Percentiles rank a stretch among this genome's conserved stretches.
phyloP scores from a whole-genome alignment of 805 yeast genomes.

The Metschnikowia drakensbergensis region DNA sequence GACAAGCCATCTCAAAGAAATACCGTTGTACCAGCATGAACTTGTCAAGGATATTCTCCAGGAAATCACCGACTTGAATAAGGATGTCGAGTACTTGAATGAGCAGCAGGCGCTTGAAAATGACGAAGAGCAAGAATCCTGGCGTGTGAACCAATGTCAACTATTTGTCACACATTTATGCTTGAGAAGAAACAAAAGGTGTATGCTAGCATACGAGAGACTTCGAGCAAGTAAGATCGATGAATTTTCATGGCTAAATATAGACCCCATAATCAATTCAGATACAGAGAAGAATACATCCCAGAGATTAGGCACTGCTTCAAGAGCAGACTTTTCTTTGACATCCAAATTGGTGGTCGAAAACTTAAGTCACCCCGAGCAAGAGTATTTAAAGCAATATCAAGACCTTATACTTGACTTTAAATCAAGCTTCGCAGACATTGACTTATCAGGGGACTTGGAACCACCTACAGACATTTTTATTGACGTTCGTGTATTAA shows the following conservation, averaged over 20 bases:
- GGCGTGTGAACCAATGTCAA: conserved; percentile 56
- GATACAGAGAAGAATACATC: conserved; percentile 4
- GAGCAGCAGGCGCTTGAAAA: conserved; percentile 25
- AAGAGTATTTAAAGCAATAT: conserved; percentile 69
- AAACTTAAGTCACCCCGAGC: conserved; percentile 71
- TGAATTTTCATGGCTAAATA: conserved; percentile 67
- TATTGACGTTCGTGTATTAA: conserved; percentile 87
- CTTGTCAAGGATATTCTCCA: conserved; percentile 63
- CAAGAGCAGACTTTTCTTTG: conserved; percentile 1
- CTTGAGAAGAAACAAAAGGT: conserved; percentile 85
- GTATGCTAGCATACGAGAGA: conserved; percentile 78
- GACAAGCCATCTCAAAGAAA: conserved; percentile 55
- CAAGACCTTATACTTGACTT: conserved; percentile 67
- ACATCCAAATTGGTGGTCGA: conserved; percentile 29
- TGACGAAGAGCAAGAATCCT: conserved; percentile 30
- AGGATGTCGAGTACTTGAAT: conserved; percentile 49
- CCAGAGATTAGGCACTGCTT: conserved; percentile 1
- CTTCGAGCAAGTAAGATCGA: conserved; percentile 65
- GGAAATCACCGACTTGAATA: conserved; percentile 64
- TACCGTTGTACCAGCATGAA: conserved; percentile 73
- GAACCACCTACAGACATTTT: conserved; percentile 90
- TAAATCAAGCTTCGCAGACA: conserved; percentile 74
- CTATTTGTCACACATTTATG: conserved; percentile 67
- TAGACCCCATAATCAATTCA: conserved; percentile 40
- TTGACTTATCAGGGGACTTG: conserved; percentile 84